Percentiles rank a stretch among this genome's conserved stretches.
Evolutionary conservation across 192 early-diverging fungal genomes (phyloP).

Genomic region (Paraglomus occultum): DNA sequence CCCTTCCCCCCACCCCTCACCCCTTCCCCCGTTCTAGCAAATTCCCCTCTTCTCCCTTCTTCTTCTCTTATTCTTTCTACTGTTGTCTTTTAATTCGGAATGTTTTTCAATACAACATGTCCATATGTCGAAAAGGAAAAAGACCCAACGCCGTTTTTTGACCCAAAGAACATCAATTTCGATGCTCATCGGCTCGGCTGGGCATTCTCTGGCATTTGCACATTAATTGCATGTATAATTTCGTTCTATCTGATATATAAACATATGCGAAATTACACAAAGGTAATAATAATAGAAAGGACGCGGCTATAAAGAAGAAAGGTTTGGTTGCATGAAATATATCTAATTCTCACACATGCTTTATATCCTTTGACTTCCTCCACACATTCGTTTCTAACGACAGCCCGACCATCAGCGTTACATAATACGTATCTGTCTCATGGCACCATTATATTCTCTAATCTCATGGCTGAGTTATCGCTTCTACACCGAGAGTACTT

Average conservation of each 20-base stretch:
- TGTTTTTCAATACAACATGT: too few relatives aligned
- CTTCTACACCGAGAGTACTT: slow-evolving; percentile 65
- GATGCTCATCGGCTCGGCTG: slow-evolving; percentile 61
- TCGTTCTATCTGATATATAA: slow-evolving; percentile 47
- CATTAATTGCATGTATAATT: slow-evolving; percentile 50
- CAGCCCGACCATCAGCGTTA: slow-evolving; percentile 71
- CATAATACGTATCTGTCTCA: slow-evolving; percentile 71
- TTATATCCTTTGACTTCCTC: neutral
- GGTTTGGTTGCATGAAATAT: neutral
- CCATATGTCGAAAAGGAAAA: too few relatives aligned
- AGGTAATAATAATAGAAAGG: slow-evolving; percentile 28
- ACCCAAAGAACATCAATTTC: slow-evolving; percentile 4
- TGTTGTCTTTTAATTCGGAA: too few relatives aligned
- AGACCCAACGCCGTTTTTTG: too few relatives aligned
- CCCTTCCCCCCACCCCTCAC: slow-evolving; percentile 30
- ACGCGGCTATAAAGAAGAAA: neutral
- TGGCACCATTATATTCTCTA: slow-evolving; percentile 72
- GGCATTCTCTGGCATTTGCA: slow-evolving; percentile 53
- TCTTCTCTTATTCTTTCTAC: neutral
- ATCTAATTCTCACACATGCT: neutral
- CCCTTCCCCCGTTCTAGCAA: too few relatives aligned
- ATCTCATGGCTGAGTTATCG: slow-evolving; percentile 68
- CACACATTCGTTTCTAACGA: neutral
- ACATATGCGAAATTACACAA: slow-evolving; percentile 57
- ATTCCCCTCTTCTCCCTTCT: slow-evolving; percentile 18